Conservation (phyloP, 768 basidiomycete species). For the Hericium coralloides region DNA sequence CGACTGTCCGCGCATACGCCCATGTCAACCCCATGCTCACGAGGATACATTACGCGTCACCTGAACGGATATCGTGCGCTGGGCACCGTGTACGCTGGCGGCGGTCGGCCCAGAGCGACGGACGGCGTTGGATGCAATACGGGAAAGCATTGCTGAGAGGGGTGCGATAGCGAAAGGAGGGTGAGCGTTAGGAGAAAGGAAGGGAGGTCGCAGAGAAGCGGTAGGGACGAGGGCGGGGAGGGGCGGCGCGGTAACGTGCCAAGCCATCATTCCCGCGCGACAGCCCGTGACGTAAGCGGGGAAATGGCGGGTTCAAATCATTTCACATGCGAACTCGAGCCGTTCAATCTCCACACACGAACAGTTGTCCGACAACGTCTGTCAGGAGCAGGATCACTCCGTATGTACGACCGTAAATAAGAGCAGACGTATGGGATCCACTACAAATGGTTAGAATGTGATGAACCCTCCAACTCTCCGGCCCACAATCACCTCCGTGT, state of each 20-base stretch:
- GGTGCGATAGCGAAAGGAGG: neutral
- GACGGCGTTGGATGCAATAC: slow-evolving; percentile 13
- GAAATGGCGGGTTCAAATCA: neutral
- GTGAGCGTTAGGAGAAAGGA: neutral
- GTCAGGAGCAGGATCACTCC: neutral
- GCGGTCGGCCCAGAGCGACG: slow-evolving; percentile 4
- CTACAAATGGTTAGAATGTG: too few relatives aligned
- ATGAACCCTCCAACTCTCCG: too few relatives aligned
- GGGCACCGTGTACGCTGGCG: slow-evolving; percentile 5
- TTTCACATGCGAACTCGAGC: neutral
- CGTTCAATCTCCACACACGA: neutral
- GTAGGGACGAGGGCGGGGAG: neutral
- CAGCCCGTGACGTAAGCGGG: neutral
- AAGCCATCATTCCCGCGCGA: neutral
- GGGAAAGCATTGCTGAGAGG: slow-evolving; percentile 16
- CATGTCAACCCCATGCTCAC: slow-evolving; percentile 15
- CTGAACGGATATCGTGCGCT: slow-evolving; percentile 24
- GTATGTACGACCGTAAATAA: neutral
- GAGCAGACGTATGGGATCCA: too few relatives aligned
- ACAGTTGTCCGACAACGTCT: neutral
- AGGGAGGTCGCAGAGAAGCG: neutral
- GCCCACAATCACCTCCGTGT: neutral
- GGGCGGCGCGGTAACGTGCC: neutral
- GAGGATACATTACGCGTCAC: slow-evolving; percentile 16
- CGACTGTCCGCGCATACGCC: slow-evolving; percentile 39